Base-by-base conservation (phyloP, 2,329 filamentous ascomycete species). In the Venturia pyrina region DNA sequence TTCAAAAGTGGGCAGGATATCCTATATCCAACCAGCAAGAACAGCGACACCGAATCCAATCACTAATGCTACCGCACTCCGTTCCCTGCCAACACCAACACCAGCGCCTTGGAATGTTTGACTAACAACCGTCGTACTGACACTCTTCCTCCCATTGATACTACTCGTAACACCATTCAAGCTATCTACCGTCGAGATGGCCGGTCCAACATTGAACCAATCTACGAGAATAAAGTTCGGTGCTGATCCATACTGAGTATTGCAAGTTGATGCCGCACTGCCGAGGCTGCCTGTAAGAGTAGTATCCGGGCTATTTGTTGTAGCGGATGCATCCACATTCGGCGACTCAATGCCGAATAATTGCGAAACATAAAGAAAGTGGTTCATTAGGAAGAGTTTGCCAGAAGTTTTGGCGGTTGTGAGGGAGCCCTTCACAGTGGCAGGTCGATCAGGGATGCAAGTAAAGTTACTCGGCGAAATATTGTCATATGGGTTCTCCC, bases 201-300 rank as follows among this genome's bases (percentile, higher is more conserved):
- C 84, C 0, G 88, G 85, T 0, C 88, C 90, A 67, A 87, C 81
- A 73, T 90, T 87, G 75, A 87, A 92, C 75, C 91, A 93, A 75
- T 96, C 90, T 1, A 93, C 89, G 11, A 95, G 81, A 24, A 91
- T 82, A 70, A 91, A 93, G 3, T 82, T 86, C n/a, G 90, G 89
- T 62, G 81, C 79, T 37, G 78, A 75, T n/a, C 82, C 82, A 79
- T 88, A 93, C 86, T 93, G 66, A 74, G 74, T 56, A 77, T 73
- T 43, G 84, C 83, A 77, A 0, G 53, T 63, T 13, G 40, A 21
- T 7, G 65, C 67, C 34, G 78, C 70, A 11, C 72, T 71, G 44
- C 79, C 79, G 10, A 82, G 73, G 62, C 78, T 80, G 28, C 88
- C 88, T 5, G 73, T 78, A 17, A 64, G 46, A 24, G 37, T 41